These are phyloP conservation scores for Ochetophila trinervis DNA, from an alignment of 306 rosid species.

Conservation along the genomic window DNA sequence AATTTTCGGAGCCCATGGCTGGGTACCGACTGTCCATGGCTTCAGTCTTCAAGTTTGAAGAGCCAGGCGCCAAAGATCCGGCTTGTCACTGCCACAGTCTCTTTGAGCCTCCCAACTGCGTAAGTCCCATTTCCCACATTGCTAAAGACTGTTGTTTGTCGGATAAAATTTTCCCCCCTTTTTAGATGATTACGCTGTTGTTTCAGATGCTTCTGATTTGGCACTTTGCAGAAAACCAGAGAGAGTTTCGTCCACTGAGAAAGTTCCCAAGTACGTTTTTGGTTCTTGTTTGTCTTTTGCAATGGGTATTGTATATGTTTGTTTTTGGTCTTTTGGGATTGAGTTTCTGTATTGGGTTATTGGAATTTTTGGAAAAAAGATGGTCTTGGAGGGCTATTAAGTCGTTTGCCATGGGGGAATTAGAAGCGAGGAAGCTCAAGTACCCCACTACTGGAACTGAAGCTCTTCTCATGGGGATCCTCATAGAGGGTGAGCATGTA, in stretches of 20 bases:
- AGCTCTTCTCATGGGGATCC: constrained; percentile 75
- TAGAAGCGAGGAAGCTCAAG: constrained; percentile 76
- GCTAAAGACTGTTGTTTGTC: background rate
- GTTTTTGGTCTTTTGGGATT: constrained; percentile 18
- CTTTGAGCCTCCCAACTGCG: constrained; percentile 70
- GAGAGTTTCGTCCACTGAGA: constrained; percentile 36
- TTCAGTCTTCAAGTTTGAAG: constrained; percentile 27
- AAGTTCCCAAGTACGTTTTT: constrained; percentile 56
- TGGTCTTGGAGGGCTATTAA: constrained; percentile 80
- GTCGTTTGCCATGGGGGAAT: constrained; percentile 60
- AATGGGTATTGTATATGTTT: background rate
- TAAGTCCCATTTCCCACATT: constrained; percentile 29
- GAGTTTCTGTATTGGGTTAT: background rate
- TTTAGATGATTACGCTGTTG: constrained; percentile 26
- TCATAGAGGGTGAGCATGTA: constrained; percentile 50
- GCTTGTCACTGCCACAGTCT: constrained; percentile 37
- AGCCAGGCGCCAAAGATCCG: constrained; percentile 35
- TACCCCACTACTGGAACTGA: constrained; percentile 61
- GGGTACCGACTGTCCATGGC: constrained; percentile 33
- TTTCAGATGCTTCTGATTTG: constrained; percentile 44
- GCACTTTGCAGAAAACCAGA: constrained; percentile 52
- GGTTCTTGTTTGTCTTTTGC: background rate
- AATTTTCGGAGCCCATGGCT: constrained; percentile 38
- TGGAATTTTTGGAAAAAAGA: constrained; percentile 20
- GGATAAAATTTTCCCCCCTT: background rate